A percentile compares a stretch with the other conserved stretches of the same genome.
phyloP scores from a whole-genome alignment of 305 asterid species.

The Solanum hybrid region DNA sequence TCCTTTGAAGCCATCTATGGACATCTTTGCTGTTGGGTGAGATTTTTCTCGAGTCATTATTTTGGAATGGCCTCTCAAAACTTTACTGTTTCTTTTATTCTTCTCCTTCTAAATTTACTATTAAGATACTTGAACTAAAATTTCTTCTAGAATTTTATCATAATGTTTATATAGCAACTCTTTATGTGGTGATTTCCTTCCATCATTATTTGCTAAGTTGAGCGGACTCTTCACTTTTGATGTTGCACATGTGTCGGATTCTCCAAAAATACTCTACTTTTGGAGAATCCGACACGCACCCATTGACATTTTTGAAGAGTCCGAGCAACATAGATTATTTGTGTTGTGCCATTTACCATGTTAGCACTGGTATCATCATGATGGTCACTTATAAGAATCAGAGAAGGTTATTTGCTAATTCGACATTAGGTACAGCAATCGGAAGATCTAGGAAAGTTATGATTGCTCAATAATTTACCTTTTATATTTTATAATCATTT shows the following conservation, averaged over 20 bases:
- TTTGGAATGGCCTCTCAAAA: not conserved
- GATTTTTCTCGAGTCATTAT: slow-evolving; percentile 19
- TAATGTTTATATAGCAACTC: not conserved
- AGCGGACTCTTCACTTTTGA: not conserved
- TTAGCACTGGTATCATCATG: not conserved
- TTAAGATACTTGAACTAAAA: not conserved
- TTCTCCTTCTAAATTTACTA: not conserved
- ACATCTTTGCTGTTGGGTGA: slow-evolving; percentile 96
- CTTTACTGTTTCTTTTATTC: not conserved
- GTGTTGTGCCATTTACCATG: not conserved
- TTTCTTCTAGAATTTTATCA: not conserved
- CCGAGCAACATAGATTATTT: not conserved
- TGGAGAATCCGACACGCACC: not conserved
- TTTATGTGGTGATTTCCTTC: not conserved
- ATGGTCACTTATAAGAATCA: not conserved
- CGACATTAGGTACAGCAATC: not conserved
- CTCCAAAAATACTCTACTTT: not conserved
- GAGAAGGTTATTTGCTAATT: not conserved
- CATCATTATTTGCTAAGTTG: not conserved
- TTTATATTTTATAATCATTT: not conserved
- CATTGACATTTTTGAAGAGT: not conserved
- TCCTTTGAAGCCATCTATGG: slow-evolving; percentile 86
- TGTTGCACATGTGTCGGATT: not conserved
- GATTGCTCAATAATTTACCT: not conserved
- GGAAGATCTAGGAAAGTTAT: not conserved